A percentile compares a stretch with the other conserved stretches of the same genome.
Conservation (phyloP, 164 flowering plant genomes). For the Vitis labrusca region DNA sequence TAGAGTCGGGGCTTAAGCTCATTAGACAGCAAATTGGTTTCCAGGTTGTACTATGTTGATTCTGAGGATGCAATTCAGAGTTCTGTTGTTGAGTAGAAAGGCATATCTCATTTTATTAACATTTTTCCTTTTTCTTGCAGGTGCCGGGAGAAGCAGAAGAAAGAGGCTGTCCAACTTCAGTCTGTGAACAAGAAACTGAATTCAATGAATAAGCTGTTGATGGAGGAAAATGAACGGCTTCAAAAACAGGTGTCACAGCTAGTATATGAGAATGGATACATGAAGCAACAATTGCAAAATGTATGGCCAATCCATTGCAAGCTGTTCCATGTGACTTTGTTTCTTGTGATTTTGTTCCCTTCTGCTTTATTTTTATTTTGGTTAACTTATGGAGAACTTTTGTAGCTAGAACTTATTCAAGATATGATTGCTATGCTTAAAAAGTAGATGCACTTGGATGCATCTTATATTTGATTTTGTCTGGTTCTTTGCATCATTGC, state of each 20-base stretch:
- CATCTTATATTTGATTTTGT: no score
- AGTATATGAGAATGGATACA: slow-evolving; percentile 75
- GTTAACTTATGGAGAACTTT: no score
- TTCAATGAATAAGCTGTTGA: slow-evolving; percentile 82
- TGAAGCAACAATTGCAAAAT: slow-evolving; percentile 67
- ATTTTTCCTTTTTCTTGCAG: slow-evolving; percentile 26
- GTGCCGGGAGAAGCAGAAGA: slow-evolving; percentile 82
- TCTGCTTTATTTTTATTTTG: no score
- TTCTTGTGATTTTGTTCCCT: neutral
- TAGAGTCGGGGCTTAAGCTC: neutral
- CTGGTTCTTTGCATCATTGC: no score
- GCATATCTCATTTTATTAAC: no score
- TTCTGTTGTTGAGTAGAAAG: no score
- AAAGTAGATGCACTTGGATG: no score
- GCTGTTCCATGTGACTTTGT: neutral
- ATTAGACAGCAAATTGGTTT: neutral
- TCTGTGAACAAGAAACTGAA: slow-evolving; percentile 68
- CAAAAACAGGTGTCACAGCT: slow-evolving; percentile 85
- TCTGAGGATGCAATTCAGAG: neutral
- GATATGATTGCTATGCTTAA: no score
- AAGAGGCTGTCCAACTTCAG: slow-evolving; percentile 72
- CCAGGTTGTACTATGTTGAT: no score
- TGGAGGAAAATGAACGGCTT: slow-evolving; percentile 82
- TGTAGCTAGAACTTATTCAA: no score
- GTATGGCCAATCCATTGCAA: slow-evolving; percentile 9